Percentiles rank a stretch among this genome's conserved stretches.
phyloP scores from a whole-genome alignment of 148 eudicot species.

The Vaccinium macrocarpon region DNA sequence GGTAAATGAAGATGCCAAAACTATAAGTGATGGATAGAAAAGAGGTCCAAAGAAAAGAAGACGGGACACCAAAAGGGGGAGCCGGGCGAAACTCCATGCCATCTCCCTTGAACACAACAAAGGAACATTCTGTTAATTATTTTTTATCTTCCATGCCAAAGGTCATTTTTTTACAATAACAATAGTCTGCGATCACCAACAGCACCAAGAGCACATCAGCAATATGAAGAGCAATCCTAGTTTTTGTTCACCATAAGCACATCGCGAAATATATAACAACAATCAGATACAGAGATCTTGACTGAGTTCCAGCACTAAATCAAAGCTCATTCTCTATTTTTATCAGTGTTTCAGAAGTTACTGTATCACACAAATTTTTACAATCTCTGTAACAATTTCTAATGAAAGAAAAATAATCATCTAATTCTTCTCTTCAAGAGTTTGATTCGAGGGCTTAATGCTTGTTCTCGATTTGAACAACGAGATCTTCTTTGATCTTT shows the following conservation, averaged over 20 bases:
- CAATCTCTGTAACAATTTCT: too few species aligned
- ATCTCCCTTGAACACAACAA: slow-evolving; percentile 45
- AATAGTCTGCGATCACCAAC: neutral
- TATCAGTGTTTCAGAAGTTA: too few species aligned
- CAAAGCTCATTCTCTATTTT: neutral
- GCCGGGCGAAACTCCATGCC: slow-evolving; percentile 71
- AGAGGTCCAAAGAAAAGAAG: neutral
- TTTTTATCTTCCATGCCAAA: slow-evolving; percentile 60
- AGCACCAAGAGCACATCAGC: neutral
- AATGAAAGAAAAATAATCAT: too few species aligned
- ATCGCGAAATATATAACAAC: neutral
- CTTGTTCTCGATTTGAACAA: too few species aligned
- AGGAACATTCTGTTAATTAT: slow-evolving; percentile 15
- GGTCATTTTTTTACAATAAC: slow-evolving; percentile 29
- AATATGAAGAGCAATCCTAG: neutral
- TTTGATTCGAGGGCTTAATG: too few species aligned
- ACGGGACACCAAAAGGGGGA: slow-evolving; percentile 33
- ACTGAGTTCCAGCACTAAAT: neutral
- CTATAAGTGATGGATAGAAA: neutral
- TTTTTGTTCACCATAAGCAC: neutral
- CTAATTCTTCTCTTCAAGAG: too few species aligned
- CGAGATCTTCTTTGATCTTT: too few species aligned
- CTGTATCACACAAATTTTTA: too few species aligned
- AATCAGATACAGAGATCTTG: neutral
- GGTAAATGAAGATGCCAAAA: neutral